These are phyloP conservation scores for Colletotrichum sp. DNA, from an alignment of 2,329 filamentous ascomycete genomes.

Conservation along the genomic window DNA sequence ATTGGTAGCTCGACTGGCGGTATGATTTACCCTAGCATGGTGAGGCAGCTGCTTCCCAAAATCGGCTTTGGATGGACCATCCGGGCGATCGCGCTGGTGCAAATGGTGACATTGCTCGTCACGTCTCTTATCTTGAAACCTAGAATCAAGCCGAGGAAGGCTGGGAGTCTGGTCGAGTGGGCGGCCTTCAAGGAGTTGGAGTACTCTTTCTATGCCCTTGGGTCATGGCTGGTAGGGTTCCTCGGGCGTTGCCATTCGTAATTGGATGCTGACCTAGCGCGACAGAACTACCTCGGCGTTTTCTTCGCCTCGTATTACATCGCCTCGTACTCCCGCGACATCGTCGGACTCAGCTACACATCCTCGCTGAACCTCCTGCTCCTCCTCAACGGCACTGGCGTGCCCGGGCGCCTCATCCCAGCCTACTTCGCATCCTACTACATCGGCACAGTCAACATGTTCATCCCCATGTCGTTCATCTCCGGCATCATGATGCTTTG, in stretches of 20 bases:
- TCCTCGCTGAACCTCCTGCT: slow-evolving; percentile 66
- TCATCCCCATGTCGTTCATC: slow-evolving; percentile 52
- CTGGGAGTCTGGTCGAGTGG: slow-evolving; percentile 48
- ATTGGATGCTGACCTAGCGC: slow-evolving; percentile 1
- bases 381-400: slow-evolving; percentile 67
- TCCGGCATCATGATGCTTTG: slow-evolving; percentile 52
- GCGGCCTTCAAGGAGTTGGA: slow-evolving; percentile 50
- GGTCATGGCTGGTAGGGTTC: slow-evolving; percentile 29
- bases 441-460: slow-evolving; percentile 64
- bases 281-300: slow-evolving; percentile 52
- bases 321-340: slow-evolving; percentile 50
- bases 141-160: slow-evolving; percentile 44
- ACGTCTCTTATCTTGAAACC: slow-evolving; percentile 44
- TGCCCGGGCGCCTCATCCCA: slow-evolving; percentile 62
- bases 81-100: slow-evolving; percentile 65
- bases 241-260: not conserved
- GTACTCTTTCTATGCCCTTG: slow-evolving; percentile 46
- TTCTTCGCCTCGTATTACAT: slow-evolving; percentile 68
- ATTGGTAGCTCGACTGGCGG: slow-evolving; percentile 65
- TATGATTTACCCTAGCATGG: slow-evolving; percentile 59
- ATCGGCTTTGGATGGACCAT: slow-evolving; percentile 66
- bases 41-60: slow-evolving; percentile 58
- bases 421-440: slow-evolving; percentile 65
- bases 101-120: slow-evolving; percentile 46
- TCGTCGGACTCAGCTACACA: slow-evolving; percentile 47